Percentiles rank a stretch among this genome's conserved stretches.
Evolutionary conservation across 192 early-diverging fungal species (phyloP).

Genomic region (Gryganskiella cystojenkinii): DNA sequence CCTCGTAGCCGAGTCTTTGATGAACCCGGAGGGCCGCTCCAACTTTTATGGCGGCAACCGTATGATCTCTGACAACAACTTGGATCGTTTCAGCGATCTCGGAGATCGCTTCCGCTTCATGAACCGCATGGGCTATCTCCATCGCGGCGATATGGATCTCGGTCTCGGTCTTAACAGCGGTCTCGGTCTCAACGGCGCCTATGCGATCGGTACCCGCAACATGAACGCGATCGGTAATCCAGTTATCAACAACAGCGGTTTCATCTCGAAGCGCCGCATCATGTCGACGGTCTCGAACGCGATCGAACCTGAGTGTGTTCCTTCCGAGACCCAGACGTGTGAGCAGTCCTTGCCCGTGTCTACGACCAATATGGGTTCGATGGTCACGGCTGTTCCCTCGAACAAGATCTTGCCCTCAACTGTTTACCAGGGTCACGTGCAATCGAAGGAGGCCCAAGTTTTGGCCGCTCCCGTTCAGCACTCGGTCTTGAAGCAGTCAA

Average conservation of each 20-base stretch:
- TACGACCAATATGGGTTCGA: conserved; percentile 30
- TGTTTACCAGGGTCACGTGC: conserved; percentile 32
- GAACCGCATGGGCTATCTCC: not conserved
- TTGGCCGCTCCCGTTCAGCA: conserved; percentile 13
- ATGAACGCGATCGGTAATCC: not conserved
- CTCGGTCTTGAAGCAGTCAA: conserved; percentile 4
- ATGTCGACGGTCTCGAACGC: too few relatives aligned
- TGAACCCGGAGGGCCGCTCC: too few relatives aligned
- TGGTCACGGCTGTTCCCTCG: conserved; percentile 9
- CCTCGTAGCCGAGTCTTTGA: not conserved
- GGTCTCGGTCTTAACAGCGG: not conserved
- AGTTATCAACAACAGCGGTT: not conserved
- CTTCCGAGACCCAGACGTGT: conserved; percentile 10
- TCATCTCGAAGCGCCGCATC: conserved; percentile 1
- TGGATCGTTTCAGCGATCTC: not conserved
- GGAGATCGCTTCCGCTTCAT: not conserved
- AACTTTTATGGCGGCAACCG: not conserved
- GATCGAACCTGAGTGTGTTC: conserved; percentile 15
- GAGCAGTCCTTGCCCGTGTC: not conserved
- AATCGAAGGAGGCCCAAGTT: conserved; percentile 16
- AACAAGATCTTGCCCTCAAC: conserved; percentile 26
- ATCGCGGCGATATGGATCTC: not conserved
- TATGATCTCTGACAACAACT: not conserved
- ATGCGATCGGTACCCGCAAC: not conserved
- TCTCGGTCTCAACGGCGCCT: not conserved